Conservation (phyloP, 2,329 filamentous ascomycete species). For the Sporothrix variecibatus region DNA sequence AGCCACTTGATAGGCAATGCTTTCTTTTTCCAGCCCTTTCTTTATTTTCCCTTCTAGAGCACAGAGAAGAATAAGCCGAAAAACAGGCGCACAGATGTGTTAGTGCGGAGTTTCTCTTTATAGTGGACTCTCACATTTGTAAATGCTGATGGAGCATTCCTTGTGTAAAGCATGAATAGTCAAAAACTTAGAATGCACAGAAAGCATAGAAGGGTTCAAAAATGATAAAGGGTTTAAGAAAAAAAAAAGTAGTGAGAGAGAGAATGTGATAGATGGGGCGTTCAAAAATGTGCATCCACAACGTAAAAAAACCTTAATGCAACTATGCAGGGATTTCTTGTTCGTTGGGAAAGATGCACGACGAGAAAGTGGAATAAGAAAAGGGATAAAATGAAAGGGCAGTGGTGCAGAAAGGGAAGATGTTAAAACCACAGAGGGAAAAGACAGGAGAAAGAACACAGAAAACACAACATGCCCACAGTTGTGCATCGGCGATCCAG, state of each 20-base stretch:
- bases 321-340: constrained; percentile 9
- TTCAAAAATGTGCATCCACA: neutral
- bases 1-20: neutral
- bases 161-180: neutral
- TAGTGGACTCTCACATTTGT: neutral
- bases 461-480: neutral
- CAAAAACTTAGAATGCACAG: neutral
- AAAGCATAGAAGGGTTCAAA: neutral
- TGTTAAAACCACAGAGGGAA: neutral
- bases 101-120: neutral
- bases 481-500: constrained; percentile 16
- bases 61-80: neutral
- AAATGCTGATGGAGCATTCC: neutral
- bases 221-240: neutral
- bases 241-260: neutral
- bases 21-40: neutral
- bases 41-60: neutral
- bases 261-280: neutral
- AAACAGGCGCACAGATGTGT: neutral
- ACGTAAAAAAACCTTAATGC: neutral
- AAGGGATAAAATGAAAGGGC: neutral
- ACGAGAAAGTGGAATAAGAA: constrained; percentile 1
- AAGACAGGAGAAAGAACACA: neutral
- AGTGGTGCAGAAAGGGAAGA: neutral
- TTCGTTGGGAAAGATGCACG: neutral